Base-by-base conservation (phyloP, 306 rosid species). In the Prinsepia uniflora region DNA sequence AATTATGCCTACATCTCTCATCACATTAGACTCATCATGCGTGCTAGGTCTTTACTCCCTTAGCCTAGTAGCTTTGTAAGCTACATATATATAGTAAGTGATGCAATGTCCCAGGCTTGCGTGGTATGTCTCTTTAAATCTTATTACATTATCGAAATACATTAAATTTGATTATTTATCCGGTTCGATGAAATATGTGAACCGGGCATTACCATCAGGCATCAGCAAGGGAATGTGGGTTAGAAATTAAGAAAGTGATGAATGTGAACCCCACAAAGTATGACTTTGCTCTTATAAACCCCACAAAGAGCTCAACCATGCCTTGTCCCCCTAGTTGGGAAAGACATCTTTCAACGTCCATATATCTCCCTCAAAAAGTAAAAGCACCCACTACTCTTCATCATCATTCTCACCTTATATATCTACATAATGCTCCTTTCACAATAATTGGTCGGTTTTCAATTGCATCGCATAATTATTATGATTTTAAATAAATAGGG, bases 321-420 rank as follows among this genome's bases (percentile, higher is more conserved):
- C 81, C 80, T 80, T 78, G 87, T 84, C 87, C 72, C 90, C 73
- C 24, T 18, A 72, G 75, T 58, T 79, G 90, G 82, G 81, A 84
- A 75, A 50, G 78, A 76, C 84, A 67, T 80, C 59, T 84, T 79
- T 85, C 84, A 67, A 80, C 81, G 71, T 72, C 84, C 80, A 67
- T 6, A 12, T 15, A 56, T 30, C 68, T 65, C 57, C 52, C 77
- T 69, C 63, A 73, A 55, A 67, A 79, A 79, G 78, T 47, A 79
- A 84, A 88, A 80, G 87, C 66, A 59, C 50, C 42, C 43, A 0
- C 60, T 10, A 10, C 57, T 52, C 57, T 55, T 9, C 12, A 75
- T 71, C 42, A 77, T 81, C 86, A 40, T 80, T 83, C 85, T 43
- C 63, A 65, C 56, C 80, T 75, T 76, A 78, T 30, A 3, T 30